Evolutionary conservation across 495 filamentous ascomycete genomes (phyloP), one percentile per base, ranked within the genome.

Genomic region (Aspergillus conjunctus): DNA sequence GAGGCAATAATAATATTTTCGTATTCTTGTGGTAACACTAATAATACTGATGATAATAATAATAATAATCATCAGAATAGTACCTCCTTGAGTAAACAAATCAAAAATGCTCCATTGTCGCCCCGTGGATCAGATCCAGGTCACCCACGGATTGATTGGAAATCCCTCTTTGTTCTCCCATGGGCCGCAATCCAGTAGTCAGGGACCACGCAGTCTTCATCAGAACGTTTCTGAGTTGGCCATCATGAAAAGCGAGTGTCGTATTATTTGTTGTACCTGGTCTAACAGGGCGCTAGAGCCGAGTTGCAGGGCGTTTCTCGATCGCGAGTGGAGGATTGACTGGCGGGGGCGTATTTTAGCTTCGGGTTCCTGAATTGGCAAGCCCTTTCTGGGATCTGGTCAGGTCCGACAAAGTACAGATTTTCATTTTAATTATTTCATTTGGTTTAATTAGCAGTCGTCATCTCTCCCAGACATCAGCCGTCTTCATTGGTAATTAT

Each of bases 301-400:
- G 2, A 26, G 26, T 5, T 26, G 37, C 11, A 41, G 37, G 37
- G 37, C 15, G 11, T 11, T 41, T 11, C 37, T 41, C 37, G 9
- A 41, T 41, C 37, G 9, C 3, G 37, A 32, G 21, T 51, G 49
- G 21, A 32, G 11, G 26, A 32, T 15, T 51, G 10, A 21, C 26
- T 31, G 26, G 32, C 32, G 49, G 49, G 49, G 49, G 21, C 21
- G 49, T 51, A 30, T 32, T 32, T 37, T 50, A 33, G 31, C 44
- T 20, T 49, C 55, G 44, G 46, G 56, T 58, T 58, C 56, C 56
- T 58, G 56, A 41, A 58, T 50, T 26, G 26, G 5, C 26, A 5
- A 26, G 26, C 26, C 26, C 26, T 26, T 26, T 32, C 44, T 49
- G 44, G 17, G 34, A 41, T 6, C 4, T 54, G 33, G 34, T 58